Evolutionary conservation across 805 yeast species (phyloP).

Genomic region (Cyberlindnera sargentensis): DNA sequence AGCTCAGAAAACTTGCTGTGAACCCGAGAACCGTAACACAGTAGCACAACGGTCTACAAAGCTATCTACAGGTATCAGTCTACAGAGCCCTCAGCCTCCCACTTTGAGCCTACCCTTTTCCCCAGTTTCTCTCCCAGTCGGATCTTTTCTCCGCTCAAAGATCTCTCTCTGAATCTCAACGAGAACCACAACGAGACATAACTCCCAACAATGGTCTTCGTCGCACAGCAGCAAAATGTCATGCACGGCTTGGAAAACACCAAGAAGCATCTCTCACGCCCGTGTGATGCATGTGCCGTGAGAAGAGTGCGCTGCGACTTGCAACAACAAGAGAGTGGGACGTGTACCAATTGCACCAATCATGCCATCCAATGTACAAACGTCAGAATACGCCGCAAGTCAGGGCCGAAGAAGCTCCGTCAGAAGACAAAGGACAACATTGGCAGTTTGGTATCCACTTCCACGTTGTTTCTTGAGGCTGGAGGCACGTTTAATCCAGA

Average conservation of each 20-base stretch:
- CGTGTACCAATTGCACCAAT: slow-evolving; percentile 19
- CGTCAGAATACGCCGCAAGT: slow-evolving; percentile 18
- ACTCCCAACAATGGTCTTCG: not conserved
- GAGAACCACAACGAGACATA: too few relatives aligned
- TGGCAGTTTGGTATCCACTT: slow-evolving; percentile 4
- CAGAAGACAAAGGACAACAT: slow-evolving; percentile 19
- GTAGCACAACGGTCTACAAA: too few relatives aligned
- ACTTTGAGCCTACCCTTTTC: too few relatives aligned
- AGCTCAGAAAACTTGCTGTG: too few relatives aligned
- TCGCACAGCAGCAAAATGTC: too few relatives aligned
- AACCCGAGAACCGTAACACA: too few relatives aligned
- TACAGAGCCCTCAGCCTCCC: too few relatives aligned
- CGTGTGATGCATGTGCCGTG: slow-evolving; percentile 23
- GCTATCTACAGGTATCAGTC: too few relatives aligned
- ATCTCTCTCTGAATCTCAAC: too few relatives aligned
- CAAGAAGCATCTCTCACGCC: slow-evolving; percentile 4
- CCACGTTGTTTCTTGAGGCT: not conserved
- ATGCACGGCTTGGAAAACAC: too few relatives aligned
- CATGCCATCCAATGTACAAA: slow-evolving; percentile 20
- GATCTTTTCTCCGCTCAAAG: too few relatives aligned
- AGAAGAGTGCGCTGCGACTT: slow-evolving; percentile 22
- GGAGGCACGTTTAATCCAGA: not conserved
- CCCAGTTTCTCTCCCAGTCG: too few relatives aligned
- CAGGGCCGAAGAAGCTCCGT: slow-evolving; percentile 21
- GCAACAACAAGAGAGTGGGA: slow-evolving; percentile 6